Evolutionary conservation across 495 filamentous ascomycete species (phyloP).

Genomic region (Penicillium mononematosum): DNA sequence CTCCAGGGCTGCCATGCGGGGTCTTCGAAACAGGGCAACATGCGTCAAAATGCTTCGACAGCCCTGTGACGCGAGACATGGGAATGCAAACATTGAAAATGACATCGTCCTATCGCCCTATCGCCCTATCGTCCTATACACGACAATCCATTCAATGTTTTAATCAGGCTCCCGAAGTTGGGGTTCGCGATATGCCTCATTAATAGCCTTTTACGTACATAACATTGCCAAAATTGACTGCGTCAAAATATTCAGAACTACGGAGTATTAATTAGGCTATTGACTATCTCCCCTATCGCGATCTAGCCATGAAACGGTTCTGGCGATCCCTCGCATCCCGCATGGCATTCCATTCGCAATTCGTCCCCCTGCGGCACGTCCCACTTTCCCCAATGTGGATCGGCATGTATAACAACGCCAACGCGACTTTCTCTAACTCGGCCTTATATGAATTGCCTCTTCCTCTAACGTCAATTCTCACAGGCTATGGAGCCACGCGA

Average conservation of each 20-base stretch:
- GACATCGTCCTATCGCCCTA: neutral
- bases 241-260: neutral
- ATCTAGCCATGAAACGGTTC: neutral
- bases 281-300: neutral
- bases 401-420: constrained; percentile 20
- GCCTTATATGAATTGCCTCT: constrained; percentile 11
- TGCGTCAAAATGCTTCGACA: constrained; percentile 3
- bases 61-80: constrained; percentile 8
- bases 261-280: neutral
- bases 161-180: neutral
- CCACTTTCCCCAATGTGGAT: constrained; percentile 21
- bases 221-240: neutral
- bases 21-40: constrained; percentile 4
- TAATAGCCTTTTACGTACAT: neutral
- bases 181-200: neutral
- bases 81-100: constrained; percentile 8
- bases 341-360: constrained; percentile 23
- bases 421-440: neutral
- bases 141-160: neutral
- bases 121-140: neutral
- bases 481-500: constrained; percentile 17
- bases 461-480: neutral
- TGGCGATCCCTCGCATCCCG: constrained; percentile 21
- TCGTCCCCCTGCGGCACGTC: constrained; percentile 25
- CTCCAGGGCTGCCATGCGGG: constrained; percentile 7